Evolutionary conservation across 768 basidiomycete genomes (phyloP), one percentile per base, ranked within the genome.

Genomic region (Leucocoprinus sp.): DNA sequence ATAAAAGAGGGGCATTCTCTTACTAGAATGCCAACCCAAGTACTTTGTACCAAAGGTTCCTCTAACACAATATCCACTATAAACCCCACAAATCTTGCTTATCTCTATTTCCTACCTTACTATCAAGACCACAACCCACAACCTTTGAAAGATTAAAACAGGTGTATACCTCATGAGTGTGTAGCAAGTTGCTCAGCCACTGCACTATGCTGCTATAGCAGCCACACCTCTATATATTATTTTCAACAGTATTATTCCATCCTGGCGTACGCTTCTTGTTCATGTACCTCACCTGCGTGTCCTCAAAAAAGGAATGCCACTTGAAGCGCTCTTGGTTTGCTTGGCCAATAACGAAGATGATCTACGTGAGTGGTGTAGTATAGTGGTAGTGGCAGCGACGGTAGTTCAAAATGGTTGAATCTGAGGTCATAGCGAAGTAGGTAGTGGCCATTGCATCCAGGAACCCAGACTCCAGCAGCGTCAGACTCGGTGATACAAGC

Each of bases 381-480:
- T 27, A 11, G 26, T 11, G 26, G 26, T 11, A 11, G 26, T 11
- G 26, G 26, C 26, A 11, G 26, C 26, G 26, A 5, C 11, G 37
- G 21, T 24, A 22, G 37, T 3, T 22, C 21, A n/a, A 39, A 22
- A 23, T 39, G 19, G 21, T 21, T 7, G 23, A 22, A 14, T 39
- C 37, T 24, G 83, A 84, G 39, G 78, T 76, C 22, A 74, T 84
- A 19, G 68, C 69, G 41, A 81, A 80, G 61, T 70, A 88, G 15
- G 82, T 89, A 19, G 75, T 76, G 57, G 71, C 86, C 64, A 71
- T 89, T 17, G 82, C 85, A 37, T 73, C 74, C 45, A 68, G 85
- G 42, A 88, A 88, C 56, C 85, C 86, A 0, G 70, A 68, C 40
- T 57, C 61, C 36, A 63, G 58, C 19, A 57, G 55, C 9, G 35